These are phyloP conservation scores for Salix suchowensis DNA, from an alignment of 345 rosid species.

Conservation along the genomic window DNA sequence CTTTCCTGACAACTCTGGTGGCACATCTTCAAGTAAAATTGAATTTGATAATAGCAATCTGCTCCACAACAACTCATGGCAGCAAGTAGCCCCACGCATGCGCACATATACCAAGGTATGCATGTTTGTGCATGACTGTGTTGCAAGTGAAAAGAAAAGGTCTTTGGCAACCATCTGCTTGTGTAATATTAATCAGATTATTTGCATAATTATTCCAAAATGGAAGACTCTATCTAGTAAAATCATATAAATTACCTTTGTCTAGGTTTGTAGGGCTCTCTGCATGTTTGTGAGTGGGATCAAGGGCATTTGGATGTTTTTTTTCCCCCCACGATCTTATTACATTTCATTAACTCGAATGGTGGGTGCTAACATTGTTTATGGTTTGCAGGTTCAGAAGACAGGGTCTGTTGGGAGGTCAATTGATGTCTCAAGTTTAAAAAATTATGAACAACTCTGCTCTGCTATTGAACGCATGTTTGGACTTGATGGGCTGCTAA, in stretches of 20 bases:
- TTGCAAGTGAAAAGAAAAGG: neutral
- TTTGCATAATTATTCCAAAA: neutral
- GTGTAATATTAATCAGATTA: neutral
- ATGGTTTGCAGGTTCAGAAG: slow-evolving; percentile 74
- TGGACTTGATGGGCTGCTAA: slow-evolving; percentile 85
- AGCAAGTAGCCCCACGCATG: slow-evolving; percentile 64
- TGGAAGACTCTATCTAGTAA: neutral
- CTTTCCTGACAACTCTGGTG: slow-evolving; percentile 76
- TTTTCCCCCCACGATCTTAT: too few relatives aligned
- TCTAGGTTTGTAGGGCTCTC: neutral
- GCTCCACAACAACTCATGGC: slow-evolving; percentile 66
- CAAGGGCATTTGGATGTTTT: neutral
- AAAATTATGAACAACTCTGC: slow-evolving; percentile 73
- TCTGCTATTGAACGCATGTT: slow-evolving; percentile 90
- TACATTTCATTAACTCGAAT: too few relatives aligned
- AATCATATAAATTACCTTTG: neutral
- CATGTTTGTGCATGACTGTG: neutral
- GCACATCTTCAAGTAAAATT: slow-evolving; percentile 82
- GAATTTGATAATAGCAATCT: slow-evolving; percentile 78
- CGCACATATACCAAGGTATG: slow-evolving; percentile 91
- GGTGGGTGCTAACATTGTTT: neutral
- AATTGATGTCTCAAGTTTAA: slow-evolving; percentile 78
- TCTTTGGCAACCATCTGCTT: neutral
- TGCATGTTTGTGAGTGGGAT: neutral
- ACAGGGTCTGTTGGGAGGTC: slow-evolving; percentile 98